Base-by-base conservation (phyloP, 768 basidiomycete species). In the Tulasnella sp. region DNA sequence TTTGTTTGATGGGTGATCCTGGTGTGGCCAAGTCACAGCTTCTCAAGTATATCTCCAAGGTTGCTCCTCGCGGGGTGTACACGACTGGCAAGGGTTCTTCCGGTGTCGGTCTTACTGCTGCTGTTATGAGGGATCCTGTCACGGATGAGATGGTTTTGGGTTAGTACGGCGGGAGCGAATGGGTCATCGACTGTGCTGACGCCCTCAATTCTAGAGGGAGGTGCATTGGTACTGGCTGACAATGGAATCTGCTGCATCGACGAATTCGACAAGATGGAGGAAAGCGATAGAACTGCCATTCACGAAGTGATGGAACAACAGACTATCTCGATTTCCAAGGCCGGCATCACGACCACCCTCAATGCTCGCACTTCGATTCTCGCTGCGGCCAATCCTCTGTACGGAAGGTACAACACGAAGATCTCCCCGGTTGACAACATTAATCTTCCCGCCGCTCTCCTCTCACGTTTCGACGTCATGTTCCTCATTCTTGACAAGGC, bases 241-340 rank as follows among this genome's bases (percentile, higher is more conserved):
- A 92, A 92, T 14, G 97, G 97, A 35, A 95, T 99, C 16, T 97
- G 98, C 42, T 98, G 97, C 78, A 99, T 99, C 78, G 97, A 99
- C 77, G 97, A 99, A 80, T 99, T 99, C 77, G 97, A 99, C 82
- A 99, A 99, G 83, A 99, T 99, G 97, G 85, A 96, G 42, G 97
- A 99, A 76, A 96, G 98, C 80, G 97, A 99, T 79, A 89, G 97
- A 71, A 97, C 98, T 5, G 97, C 97, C 0, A 98, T 98, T 73
- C 97, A 98, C 80, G 97, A 98, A 82, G 97, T 96, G 16, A 99
- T 99, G 97, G 97, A 99, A 78, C 97, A 99, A 78, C 96, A 98
- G 78, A 99, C 97, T 0, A 98, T 99, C 76, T 98, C 97, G 1
- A 98, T 99, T 75, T 96, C 96, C 19, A 98, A 99, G 79, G 97